These are phyloP conservation scores for Mucor indicus DNA, from an alignment of 371 early-diverging fungal species.

Conservation along the genomic window DNA sequence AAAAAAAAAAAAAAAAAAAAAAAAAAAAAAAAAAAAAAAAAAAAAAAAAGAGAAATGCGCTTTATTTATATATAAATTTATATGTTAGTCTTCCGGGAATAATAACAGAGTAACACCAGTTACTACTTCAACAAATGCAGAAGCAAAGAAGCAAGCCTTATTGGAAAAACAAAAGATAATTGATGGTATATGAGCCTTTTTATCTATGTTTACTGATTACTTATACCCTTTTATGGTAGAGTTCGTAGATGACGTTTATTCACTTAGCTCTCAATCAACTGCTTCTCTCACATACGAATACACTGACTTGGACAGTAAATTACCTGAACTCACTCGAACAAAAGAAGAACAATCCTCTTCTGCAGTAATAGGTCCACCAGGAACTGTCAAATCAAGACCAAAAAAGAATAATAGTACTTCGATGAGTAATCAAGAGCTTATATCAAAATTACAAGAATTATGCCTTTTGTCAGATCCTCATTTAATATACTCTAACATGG, in stretches of 20 bases:
- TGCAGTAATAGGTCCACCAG: slow-evolving; percentile 10
- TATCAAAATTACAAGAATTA: slow-evolving; percentile 4
- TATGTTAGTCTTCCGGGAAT: too few relatives aligned
- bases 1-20: background rate
- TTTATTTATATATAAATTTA: too few relatives aligned
- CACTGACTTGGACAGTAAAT: background rate
- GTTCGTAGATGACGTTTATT: slow-evolving; percentile 10
- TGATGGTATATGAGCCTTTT: too few relatives aligned
- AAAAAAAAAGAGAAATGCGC: background rate
- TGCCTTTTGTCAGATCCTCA: slow-evolving; percentile 19
- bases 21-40: slow-evolving; percentile 1
- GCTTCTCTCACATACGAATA: slow-evolving; percentile 8
- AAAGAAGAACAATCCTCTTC: background rate
- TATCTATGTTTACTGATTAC: too few relatives aligned
- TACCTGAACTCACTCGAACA: slow-evolving; percentile 1
- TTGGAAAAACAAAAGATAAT: too few relatives aligned
- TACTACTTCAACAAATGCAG: too few relatives aligned
- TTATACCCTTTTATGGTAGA: too few relatives aligned
- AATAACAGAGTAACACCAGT: too few relatives aligned
- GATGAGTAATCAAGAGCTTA: too few relatives aligned
- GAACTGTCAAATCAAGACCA: slow-evolving; percentile 20
- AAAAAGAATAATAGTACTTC: slow-evolving; percentile 35
- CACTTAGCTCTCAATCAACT: slow-evolving; percentile 13
- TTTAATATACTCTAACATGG: slow-evolving; percentile 70
- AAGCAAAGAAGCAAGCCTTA: too few relatives aligned